phyloP scores from a whole-genome alignment of 2,329 filamentous ascomycete species.

The Pyrenophora graminea region DNA sequence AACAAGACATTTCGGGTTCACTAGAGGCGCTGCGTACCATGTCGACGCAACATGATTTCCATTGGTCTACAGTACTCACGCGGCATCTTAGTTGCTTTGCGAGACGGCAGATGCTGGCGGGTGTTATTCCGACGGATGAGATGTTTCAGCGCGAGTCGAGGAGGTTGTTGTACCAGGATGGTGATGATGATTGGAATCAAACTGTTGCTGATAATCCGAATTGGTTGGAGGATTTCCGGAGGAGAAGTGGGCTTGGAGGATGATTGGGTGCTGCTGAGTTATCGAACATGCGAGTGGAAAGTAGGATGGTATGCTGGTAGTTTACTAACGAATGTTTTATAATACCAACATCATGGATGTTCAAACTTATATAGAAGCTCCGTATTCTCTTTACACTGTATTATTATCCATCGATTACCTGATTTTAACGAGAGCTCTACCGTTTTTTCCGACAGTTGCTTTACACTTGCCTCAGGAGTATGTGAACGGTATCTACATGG shows the following conservation, averaged over 20 bases:
- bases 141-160: conserved; percentile 54
- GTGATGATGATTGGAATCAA: conserved; percentile 52
- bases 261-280: neutral
- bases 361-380: too few species aligned
- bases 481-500: too few species aligned
- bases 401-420: too few species aligned
- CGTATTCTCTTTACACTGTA: too few species aligned
- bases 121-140: conserved; percentile 52
- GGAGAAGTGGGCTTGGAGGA: conserved; percentile 3
- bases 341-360: too few species aligned
- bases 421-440: too few species aligned
- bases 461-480: too few species aligned
- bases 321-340: too few species aligned
- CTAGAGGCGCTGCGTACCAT: neutral
- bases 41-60: conserved; percentile 24
- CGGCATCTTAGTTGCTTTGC: conserved; percentile 49
- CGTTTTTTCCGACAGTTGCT: too few species aligned
- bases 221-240: conserved; percentile 10
- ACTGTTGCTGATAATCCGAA: conserved; percentile 27
- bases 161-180: conserved; percentile 50
- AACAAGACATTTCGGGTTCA: neutral
- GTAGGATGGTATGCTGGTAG: too few species aligned
- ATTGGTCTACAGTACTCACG: conserved; percentile 51
- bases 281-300: too few species aligned
- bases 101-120: conserved; percentile 42